Conservation (phyloP, 2,329 filamentous ascomycete genomes). For the Beauveria scarabaeidicola region DNA sequence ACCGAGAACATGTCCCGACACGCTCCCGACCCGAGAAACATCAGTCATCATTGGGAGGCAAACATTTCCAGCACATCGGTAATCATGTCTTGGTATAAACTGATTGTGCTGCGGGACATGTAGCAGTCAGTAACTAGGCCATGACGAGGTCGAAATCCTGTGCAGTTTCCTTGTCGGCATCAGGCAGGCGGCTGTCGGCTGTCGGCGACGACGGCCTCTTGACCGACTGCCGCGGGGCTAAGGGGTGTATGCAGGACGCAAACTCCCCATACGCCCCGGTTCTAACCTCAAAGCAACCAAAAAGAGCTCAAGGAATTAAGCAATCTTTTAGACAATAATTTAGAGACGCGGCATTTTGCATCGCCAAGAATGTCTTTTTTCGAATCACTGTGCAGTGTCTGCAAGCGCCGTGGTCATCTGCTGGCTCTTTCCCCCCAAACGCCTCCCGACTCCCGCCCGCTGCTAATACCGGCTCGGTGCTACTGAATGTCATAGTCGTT, state of each 20-base stretch:
- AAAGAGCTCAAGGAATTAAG: background rate
- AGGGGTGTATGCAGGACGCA: background rate
- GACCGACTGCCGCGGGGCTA: background rate
- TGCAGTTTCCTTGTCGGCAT: background rate
- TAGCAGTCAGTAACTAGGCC: too few relatives aligned
- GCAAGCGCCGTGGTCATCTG: background rate
- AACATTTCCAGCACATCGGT: too few relatives aligned
- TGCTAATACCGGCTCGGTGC: constrained; percentile 5
- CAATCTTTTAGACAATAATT: background rate
- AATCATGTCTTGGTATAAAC: too few relatives aligned
- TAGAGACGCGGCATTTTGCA: background rate
- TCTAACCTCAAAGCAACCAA: background rate
- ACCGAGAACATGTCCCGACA: too few relatives aligned
- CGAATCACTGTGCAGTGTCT: background rate
- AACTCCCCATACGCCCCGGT: background rate
- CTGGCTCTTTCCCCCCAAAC: constrained; percentile 1
- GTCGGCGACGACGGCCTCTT: background rate
- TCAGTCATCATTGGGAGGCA: too few relatives aligned
- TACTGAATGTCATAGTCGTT: background rate
- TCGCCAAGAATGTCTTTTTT: background rate
- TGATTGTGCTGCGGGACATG: too few relatives aligned
- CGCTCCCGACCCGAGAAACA: too few relatives aligned
- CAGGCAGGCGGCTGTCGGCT: constrained; percentile 1
- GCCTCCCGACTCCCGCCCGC: background rate
- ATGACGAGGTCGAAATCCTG: background rate